Evolutionary conservation across 2,329 filamentous ascomycete genomes (phyloP), one percentile per base, ranked within the genome.

Genomic region (Cercospora sojina): DNA sequence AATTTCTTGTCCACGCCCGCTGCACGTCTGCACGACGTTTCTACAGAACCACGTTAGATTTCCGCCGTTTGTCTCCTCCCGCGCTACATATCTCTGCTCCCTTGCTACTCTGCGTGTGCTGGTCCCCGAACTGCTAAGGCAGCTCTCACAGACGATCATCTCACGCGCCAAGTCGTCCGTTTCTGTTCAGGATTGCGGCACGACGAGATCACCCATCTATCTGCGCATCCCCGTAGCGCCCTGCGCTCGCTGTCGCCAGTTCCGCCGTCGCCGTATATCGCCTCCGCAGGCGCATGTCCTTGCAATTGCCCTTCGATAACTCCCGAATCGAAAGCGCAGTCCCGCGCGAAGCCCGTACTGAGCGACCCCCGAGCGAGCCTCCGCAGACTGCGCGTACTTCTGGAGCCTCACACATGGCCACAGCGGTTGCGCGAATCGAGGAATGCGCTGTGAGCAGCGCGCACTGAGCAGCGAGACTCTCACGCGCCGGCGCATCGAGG

Each of bases 321-420:
- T 25, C 25, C 25, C 51, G 51, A 56, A 18, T 29, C 29, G 25
- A 32, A 25, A 16, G 20, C 23, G 32, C 27, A 5, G 38, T 59
- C 38, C 25, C 55, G 55, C 62, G 56, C 51, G n/a, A 20, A 62
- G 41, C 64, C 49, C 64, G 56, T 62, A 58, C 55, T 38, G 32
- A 62, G 27, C 49, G 64, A 62, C 27, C 60, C 49, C 23, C 56
- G 23, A 57, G 12, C 53, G 55, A 32, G 29, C 29, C 20, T 49
- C 38, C 20, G 43, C 23, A 25, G 25, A 49, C 20, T 32, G 51
- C 51, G 51, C 51, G 4, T 31, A n/a, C 8, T 32, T 56, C 51
- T 29, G 51, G 29, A 56, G 32, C 29, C 29, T 59, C 61, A 55
- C 66, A 64, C 60, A 68, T 68, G 66, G 66, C 66, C 60, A 49